Percentiles rank a stretch among this genome's conserved stretches.
Conservation (phyloP, 371 early-diverging fungal species). For the Funneliformis caledonium region DNA sequence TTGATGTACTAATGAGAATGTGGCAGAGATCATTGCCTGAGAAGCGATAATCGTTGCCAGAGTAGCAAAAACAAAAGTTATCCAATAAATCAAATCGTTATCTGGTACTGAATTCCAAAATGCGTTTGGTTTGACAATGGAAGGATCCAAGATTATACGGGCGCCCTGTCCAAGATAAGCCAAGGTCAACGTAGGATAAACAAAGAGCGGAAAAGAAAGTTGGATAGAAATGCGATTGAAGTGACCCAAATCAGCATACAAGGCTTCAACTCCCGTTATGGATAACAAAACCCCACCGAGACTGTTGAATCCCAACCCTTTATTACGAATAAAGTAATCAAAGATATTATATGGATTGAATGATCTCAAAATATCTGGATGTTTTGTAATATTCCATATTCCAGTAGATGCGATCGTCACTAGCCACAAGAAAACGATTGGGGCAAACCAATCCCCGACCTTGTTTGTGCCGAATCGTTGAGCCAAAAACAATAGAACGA, state of each 20-base stretch:
- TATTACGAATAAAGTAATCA: slow-evolving; percentile 43
- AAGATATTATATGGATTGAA: slow-evolving; percentile 47
- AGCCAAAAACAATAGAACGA: slow-evolving; percentile 51
- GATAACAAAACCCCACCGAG: slow-evolving; percentile 53
- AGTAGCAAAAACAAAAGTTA: slow-evolving; percentile 54
- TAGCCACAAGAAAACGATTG: slow-evolving; percentile 59
- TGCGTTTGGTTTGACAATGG: slow-evolving; percentile 40
- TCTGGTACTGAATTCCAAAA: slow-evolving; percentile 34
- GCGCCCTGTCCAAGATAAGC: slow-evolving; percentile 57
- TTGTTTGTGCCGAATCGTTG: slow-evolving; percentile 59
- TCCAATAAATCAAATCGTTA: slow-evolving; percentile 41
- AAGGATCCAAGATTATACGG: slow-evolving; percentile 45
- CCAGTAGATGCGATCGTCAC: slow-evolving; percentile 51
- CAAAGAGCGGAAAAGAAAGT: slow-evolving; percentile 47
- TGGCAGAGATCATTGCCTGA: slow-evolving; percentile 61
- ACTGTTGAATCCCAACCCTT: slow-evolving; percentile 41
- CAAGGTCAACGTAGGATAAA: slow-evolving; percentile 46
- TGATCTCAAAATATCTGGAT: slow-evolving; percentile 44
- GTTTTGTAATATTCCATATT: slow-evolving; percentile 52
- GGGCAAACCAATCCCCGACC: slow-evolving; percentile 52
- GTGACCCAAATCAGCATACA: slow-evolving; percentile 62
- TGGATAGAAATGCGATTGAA: slow-evolving; percentile 52
- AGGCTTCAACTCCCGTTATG: slow-evolving; percentile 58
- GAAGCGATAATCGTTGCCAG: slow-evolving; percentile 63
- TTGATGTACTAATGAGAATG: slow-evolving; percentile 61